Evolutionary conservation across 306 rosid species (phyloP).

Genomic region (Trifolium fragiferum): DNA sequence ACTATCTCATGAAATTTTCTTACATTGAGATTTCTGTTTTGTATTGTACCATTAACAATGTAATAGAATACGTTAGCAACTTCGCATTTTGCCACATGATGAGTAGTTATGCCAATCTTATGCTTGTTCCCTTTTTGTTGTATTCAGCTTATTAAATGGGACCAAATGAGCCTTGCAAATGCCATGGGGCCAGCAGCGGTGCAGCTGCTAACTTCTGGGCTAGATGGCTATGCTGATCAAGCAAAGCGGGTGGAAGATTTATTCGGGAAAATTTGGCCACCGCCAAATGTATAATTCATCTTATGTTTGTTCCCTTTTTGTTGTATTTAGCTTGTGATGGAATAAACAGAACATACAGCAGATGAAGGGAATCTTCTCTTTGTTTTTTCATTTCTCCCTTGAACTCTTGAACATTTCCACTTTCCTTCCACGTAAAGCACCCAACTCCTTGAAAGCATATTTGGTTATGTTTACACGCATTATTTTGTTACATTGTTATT

Average conservation of each 20-base stretch:
- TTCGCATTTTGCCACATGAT: conserved; percentile 10
- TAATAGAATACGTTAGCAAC: conserved; percentile 1
- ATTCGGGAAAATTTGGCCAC: conserved; percentile 92
- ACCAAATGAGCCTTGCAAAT: conserved; percentile 68
- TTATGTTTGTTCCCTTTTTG: conserved; percentile 23
- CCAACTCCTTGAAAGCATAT: neutral
- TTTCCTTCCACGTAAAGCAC: conserved; percentile 32
- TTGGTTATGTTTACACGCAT: neutral
- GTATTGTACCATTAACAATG: conserved; percentile 3
- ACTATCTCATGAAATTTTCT: neutral
- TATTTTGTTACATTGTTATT: neutral
- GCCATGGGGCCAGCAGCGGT: conserved; percentile 90
- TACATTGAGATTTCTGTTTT: conserved; percentile 18
- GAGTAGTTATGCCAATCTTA: conserved; percentile 4
- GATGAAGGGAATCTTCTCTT: conserved; percentile 14
- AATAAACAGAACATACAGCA: conserved; percentile 41
- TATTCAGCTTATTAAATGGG: conserved; percentile 84
- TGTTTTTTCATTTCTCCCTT: neutral
- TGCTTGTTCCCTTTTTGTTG: conserved; percentile 11
- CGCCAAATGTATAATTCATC: conserved; percentile 94
- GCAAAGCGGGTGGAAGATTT: conserved; percentile 86
- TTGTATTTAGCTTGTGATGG: conserved; percentile 28
- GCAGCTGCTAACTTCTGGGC: conserved; percentile 81
- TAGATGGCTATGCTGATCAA: conserved; percentile 83
- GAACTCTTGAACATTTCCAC: conserved; percentile 19